A percentile compares a stretch with the other conserved stretches of the same genome.
Evolutionary conservation across 371 early-diverging fungal genomes (phyloP).

Genomic region (Apophysomyces sp.): DNA sequence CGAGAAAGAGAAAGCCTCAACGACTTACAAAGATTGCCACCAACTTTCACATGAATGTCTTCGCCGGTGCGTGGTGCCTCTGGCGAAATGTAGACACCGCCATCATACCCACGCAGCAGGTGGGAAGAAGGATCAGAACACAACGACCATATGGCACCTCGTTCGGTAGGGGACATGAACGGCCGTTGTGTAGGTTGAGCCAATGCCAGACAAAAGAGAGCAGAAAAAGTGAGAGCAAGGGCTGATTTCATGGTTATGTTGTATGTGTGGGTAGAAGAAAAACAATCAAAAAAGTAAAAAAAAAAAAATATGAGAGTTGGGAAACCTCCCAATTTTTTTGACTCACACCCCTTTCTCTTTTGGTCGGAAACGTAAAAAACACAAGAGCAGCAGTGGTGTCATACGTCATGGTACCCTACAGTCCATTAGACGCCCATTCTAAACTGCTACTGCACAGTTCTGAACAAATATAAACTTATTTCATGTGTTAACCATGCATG

Average conservation of each 20-base stretch:
- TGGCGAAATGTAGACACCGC: conserved; percentile 41
- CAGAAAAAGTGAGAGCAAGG: background rate
- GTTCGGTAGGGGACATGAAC: conserved; percentile 30
- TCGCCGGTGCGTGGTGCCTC: conserved; percentile 33
- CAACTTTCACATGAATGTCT: conserved; percentile 44
- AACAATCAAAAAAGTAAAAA: no score
- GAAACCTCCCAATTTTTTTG: background rate
- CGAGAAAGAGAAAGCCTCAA: no score
- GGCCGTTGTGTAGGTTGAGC: conserved; percentile 16
- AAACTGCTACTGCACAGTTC: no score
- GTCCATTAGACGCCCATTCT: no score
- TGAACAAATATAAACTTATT: no score
- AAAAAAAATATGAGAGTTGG: background rate
- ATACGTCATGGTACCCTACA: no score
- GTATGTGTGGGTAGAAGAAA: background rate
- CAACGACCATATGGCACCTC: conserved; percentile 47
- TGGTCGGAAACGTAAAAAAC: no score
- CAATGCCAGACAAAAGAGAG: background rate
- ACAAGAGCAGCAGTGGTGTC: no score
- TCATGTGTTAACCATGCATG: no score
- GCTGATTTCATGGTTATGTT: background rate
- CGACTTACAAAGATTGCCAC: conserved; percentile 35
- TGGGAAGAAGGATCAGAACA: conserved; percentile 36
- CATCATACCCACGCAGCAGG: conserved; percentile 32
- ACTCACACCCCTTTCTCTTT: no score